phyloP scores from a whole-genome alignment of 805 yeast species.

The Priceomyces castillae region DNA sequence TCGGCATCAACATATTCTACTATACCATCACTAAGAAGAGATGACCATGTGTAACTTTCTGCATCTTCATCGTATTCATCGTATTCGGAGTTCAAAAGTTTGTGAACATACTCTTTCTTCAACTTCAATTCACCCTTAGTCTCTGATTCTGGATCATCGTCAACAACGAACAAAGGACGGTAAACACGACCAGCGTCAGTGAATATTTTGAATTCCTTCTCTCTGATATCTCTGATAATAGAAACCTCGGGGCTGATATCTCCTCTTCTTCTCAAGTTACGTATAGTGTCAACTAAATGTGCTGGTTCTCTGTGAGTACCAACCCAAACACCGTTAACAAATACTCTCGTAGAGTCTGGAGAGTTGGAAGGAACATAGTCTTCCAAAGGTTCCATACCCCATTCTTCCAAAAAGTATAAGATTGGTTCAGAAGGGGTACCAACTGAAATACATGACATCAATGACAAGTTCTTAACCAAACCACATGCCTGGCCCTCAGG shows the following conservation, averaged over 20 bases:
- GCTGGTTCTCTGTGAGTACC: constrained; percentile 98
- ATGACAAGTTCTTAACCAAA: constrained; percentile 89
- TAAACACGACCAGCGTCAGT: constrained; percentile 99
- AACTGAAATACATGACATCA: constrained; percentile 97
- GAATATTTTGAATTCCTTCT: constrained; percentile 90
- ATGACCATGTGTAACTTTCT: constrained; percentile 76
- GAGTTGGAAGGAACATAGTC: constrained; percentile 92
- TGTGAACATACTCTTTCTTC: constrained; percentile 78
- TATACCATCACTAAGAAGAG: constrained; percentile 78
- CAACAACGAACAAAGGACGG: constrained; percentile 92
- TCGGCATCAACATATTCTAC: constrained; percentile 98
- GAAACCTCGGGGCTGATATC: constrained; percentile 96
- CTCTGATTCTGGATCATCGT: constrained; percentile 71
- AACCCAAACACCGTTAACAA: constrained; percentile 99
- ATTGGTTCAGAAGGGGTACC: constrained; percentile 98
- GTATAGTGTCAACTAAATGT: constrained; percentile 85
- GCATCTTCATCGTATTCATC: constrained; percentile 59
- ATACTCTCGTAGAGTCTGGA: constrained; percentile 88
- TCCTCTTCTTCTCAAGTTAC: constrained; percentile 89
- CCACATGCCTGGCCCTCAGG: constrained; percentile 99
- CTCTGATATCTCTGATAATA: constrained; percentile 91
- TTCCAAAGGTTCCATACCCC: constrained; percentile 99
- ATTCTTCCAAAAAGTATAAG: constrained; percentile 87
- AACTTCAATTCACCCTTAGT: constrained; percentile 76
- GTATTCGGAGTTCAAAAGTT: constrained; percentile 59